Conservation (phyloP, 2,329 filamentous ascomycete genomes). For the Hymenoscyphus fructigenus region DNA sequence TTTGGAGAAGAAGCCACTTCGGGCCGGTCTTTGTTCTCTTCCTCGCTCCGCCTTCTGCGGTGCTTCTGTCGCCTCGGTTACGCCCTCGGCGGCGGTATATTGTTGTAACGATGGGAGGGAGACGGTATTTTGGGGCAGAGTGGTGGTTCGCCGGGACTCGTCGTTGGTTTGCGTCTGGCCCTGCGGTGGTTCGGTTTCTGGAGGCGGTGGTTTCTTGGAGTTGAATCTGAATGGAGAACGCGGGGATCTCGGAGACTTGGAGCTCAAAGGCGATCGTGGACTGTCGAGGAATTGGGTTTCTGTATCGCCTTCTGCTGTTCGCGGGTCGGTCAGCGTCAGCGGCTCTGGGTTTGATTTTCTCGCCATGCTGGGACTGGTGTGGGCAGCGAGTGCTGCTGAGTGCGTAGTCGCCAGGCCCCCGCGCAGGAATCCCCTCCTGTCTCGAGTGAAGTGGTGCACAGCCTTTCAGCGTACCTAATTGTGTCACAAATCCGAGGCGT, state of each 20-base stretch:
- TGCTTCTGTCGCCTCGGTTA: constrained; percentile 8
- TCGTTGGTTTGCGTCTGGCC: constrained; percentile 21
- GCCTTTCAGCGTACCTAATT: constrained; percentile 19
- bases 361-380: constrained; percentile 28
- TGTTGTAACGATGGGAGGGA: constrained; percentile 25
- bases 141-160: constrained; percentile 21
- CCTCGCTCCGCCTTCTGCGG: constrained; percentile 21
- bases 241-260: constrained; percentile 33
- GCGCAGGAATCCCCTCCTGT: constrained; percentile 17
- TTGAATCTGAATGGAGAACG: constrained; percentile 34
- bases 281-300: constrained; percentile 23
- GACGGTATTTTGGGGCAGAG: constrained; percentile 26
- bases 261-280: constrained; percentile 26
- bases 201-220: constrained; percentile 10
- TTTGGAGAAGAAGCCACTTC: constrained; percentile 46
- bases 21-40: constrained; percentile 29
- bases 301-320: constrained; percentile 12
- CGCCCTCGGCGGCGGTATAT: constrained; percentile 6
- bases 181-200: neutral
- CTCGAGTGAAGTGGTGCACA: constrained; percentile 17
- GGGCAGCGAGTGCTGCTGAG: constrained; percentile 21
- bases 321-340: constrained; percentile 31
- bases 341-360: constrained; percentile 35
- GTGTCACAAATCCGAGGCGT: constrained; percentile 15
- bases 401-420: constrained; percentile 2